Base-by-base conservation (phyloP, 1,139 yeast genomes). In the Blastobotrys raffinosifermentans region DNA sequence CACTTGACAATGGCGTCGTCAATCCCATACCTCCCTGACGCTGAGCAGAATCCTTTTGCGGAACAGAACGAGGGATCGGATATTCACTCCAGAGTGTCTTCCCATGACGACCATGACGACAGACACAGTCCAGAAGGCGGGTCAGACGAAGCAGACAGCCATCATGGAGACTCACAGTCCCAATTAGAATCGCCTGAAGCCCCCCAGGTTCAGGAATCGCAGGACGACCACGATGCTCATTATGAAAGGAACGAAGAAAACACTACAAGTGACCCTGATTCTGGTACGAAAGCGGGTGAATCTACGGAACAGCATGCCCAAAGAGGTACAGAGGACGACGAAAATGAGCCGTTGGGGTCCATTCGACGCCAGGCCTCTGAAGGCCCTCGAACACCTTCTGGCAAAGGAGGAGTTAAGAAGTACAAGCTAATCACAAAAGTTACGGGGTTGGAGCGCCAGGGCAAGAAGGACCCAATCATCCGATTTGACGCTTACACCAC, bases 391-490 rank as follows among this genome's bases (percentile, higher is more conserved):
- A 15, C 21, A 15, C 17, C 32, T 18, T 9, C 26, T 15, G 15
- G 29, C 27, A 34, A 22, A 9, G 27, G 34, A n/a, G 26, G 36
- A 9, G 31, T 50, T 26, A 50, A 46, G 26, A 52, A 57, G 36
- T 57, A 58, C 44, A 61, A 62, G 34, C 56, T 72, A 10, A 49
- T 44, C 1, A 55, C 70, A 21, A 64, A 61, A 32, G 68, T 74
- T 4, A 62, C 67, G 3, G 74, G 69, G 15, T 57, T 73, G 29
- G 79, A 73, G 49, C 61, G 69, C 31, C 66, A 64, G 29, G 73
- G 72, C 9, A 64, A 59, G 40, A 72, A 70, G 48, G 74, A 72
- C 46, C 76, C 76, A 3, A 64, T 73, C 16, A 53, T 72, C 37
- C 64, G 67, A 43, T 64, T 73, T 38, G 73, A 69, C 41, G 75